Conservation (phyloP, 345 rosid genomes). For the Angophora floribunda region DNA sequence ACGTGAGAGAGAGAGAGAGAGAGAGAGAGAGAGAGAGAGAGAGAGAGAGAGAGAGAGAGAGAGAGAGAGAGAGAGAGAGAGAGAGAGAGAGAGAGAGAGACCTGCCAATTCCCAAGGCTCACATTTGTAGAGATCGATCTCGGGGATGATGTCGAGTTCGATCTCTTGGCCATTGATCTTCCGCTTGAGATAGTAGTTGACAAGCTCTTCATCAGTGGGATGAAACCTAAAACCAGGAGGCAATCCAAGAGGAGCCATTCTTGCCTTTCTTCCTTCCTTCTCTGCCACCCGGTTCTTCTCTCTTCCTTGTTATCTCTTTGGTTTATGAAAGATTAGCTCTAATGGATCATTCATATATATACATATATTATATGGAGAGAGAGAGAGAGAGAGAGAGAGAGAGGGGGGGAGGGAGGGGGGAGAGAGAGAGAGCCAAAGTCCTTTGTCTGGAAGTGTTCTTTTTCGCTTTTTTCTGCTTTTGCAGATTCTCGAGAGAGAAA, state of each 20-base stretch:
- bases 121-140: slow-evolving; percentile 95
- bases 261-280: neutral
- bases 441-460: neutral
- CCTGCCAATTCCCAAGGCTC: slow-evolving; percentile 98
- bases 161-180: slow-evolving; percentile 79
- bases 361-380: neutral
- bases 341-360: neutral
- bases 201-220: slow-evolving; percentile 94
- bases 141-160: slow-evolving; percentile 92
- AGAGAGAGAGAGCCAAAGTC: neutral
- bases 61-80: neutral
- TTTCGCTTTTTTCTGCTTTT: neutral
- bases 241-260: slow-evolving; percentile 63
- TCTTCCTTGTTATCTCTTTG: neutral
- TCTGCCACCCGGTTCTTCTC: neutral
- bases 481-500: neutral
- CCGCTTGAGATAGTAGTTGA: slow-evolving; percentile 84
- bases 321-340: neutral
- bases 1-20: neutral
- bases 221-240: slow-evolving; percentile 97
- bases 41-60: neutral
- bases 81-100: neutral
- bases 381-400: neutral
- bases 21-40: neutral
- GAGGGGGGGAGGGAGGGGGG: neutral